Evolutionary conservation across 352 stramenopile genomes (phyloP).

Genomic region (Phytophthora capsici): DNA sequence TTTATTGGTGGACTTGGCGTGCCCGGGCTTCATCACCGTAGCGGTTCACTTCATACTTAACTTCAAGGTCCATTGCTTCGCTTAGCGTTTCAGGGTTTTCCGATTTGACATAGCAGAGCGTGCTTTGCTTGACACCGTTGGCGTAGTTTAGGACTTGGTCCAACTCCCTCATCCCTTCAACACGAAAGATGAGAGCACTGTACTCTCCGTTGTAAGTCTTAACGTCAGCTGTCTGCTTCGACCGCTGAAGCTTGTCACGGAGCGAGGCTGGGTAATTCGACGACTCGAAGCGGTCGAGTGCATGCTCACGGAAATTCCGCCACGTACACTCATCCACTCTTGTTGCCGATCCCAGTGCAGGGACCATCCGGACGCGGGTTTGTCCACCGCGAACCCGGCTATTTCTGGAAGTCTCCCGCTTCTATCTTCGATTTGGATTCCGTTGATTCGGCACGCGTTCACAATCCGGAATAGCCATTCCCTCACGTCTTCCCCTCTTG

Average conservation of each 20-base stretch:
- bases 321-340: no score
- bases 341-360: no score
- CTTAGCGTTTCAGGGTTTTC: constrained; percentile 3
- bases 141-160: constrained; percentile 6
- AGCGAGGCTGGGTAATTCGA: constrained; percentile 8
- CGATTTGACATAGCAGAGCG: constrained; percentile 5
- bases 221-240: constrained; percentile 8
- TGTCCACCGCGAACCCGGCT: no score
- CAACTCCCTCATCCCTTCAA: constrained; percentile 9
- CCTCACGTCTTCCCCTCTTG: constrained; percentile 4
- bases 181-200: no score
- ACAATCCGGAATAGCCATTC: no score
- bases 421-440: no score
- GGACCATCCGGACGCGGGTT: no score
- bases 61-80: constrained; percentile 4
- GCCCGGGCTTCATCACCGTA: not conserved
- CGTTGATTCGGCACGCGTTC: no score
- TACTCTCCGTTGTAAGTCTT: constrained; percentile 17
- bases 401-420: no score
- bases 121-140: constrained; percentile 6
- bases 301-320: constrained; percentile 10
- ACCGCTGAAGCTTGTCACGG: constrained; percentile 2
- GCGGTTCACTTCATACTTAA: constrained; percentile 12
- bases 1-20: no score
- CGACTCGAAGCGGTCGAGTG: constrained; percentile 6